phyloP scores from a whole-genome alignment of 495 filamentous ascomycete species.

The Penicillium subrubescens region DNA sequence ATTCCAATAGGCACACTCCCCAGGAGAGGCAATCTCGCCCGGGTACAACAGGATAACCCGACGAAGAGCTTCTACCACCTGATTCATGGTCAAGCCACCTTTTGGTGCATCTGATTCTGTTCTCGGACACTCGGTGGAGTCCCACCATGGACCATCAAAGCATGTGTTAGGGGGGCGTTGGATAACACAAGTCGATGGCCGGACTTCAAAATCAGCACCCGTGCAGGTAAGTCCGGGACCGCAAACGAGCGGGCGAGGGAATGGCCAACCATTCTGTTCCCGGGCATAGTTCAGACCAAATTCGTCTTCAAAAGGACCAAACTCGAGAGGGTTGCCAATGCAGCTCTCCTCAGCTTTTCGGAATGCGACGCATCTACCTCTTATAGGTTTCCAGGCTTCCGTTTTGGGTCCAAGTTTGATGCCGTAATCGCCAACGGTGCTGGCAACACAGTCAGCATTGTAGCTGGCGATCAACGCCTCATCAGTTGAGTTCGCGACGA shows the following conservation, averaged over 20 bases:
- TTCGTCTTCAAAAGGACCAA: constrained; percentile 1
- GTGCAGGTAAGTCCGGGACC: constrained; percentile 1
- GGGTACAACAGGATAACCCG: not conserved
- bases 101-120: constrained; percentile 1
- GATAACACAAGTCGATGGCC: not conserved
- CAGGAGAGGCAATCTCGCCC: constrained; percentile 1
- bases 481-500: not conserved
- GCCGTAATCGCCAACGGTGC: constrained; percentile 1
- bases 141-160: not conserved
- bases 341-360: not conserved
- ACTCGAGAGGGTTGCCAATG: constrained; percentile 1
- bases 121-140: constrained; percentile 1
- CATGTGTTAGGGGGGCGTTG: not conserved
- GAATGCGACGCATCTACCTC: not conserved
- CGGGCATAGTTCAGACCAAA: constrained; percentile 3
- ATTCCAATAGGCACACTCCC: not conserved
- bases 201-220: constrained; percentile 1
- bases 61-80: not conserved
- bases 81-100: not conserved
- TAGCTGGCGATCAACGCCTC: constrained; percentile 2
- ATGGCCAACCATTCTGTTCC: constrained; percentile 1
- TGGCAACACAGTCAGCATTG: constrained; percentile 1
- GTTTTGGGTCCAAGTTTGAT: constrained; percentile 1
- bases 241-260: not conserved
- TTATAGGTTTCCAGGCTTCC: constrained; percentile 1